A percentile compares a stretch with the other conserved stretches of the same genome.
Conservation (phyloP, 495 filamentous ascomycete genomes). For the Penicillium canescens region DNA sequence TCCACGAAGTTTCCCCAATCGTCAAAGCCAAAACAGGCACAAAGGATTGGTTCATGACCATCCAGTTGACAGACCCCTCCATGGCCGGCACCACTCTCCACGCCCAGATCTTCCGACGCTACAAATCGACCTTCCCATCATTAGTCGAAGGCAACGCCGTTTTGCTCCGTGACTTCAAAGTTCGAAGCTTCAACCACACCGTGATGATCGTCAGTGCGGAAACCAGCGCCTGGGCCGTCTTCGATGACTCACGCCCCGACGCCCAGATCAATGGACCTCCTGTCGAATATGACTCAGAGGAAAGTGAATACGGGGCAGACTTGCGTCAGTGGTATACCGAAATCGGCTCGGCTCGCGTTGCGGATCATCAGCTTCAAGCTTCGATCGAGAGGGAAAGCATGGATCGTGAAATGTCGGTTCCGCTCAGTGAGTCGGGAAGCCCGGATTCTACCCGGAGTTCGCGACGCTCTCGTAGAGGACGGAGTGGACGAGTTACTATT, state of each 20-base stretch:
- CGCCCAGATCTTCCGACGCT: slow-evolving; percentile 74
- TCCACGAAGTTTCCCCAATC: slow-evolving; percentile 55
- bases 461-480: slow-evolving; percentile 25
- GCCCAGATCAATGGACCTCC: slow-evolving; percentile 60
- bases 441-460: slow-evolving; percentile 34
- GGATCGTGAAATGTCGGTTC: slow-evolving; percentile 31
- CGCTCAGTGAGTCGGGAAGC: slow-evolving; percentile 38
- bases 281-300: slow-evolving; percentile 62
- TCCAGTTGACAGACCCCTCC: slow-evolving; percentile 69
- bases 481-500: slow-evolving; percentile 39
- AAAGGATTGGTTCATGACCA: slow-evolving; percentile 66
- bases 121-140: slow-evolving; percentile 67
- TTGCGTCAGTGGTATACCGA: slow-evolving; percentile 49
- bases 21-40: slow-evolving; percentile 64
- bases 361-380: slow-evolving; percentile 39
- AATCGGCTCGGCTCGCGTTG: slow-evolving; percentile 35
- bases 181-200: slow-evolving; percentile 49
- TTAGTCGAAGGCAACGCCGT: slow-evolving; percentile 72
- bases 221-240: slow-evolving; percentile 68
- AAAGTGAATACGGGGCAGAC: slow-evolving; percentile 54
- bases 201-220: slow-evolving; percentile 49
- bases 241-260: slow-evolving; percentile 38
- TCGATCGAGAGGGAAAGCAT: slow-evolving; percentile 36
- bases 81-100: slow-evolving; percentile 42
- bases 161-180: slow-evolving; percentile 72